Evolutionary conservation across 164 flowering plant genomes (phyloP).

Genomic region (Tinospora cordifolia): DNA sequence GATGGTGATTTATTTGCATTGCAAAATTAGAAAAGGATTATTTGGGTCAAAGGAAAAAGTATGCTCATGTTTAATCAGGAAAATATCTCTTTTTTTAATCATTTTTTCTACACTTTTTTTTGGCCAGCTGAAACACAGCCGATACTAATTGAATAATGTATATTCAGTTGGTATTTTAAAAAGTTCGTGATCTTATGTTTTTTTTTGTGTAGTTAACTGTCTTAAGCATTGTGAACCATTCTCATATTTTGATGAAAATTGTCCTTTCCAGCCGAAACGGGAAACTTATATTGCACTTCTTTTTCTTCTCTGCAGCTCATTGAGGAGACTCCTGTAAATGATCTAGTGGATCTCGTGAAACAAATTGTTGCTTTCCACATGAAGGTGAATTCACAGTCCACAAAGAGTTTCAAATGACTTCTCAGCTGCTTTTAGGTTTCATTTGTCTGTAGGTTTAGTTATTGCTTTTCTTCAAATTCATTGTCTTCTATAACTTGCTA

Average conservation of each 20-base stretch:
- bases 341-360: slow-evolving; percentile 83
- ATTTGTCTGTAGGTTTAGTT: neutral
- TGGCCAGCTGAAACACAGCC: neutral
- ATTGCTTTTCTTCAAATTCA: neutral
- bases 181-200: neutral
- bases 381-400: slow-evolving; percentile 52
- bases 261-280: no score
- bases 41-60: neutral
- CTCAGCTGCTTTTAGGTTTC: neutral
- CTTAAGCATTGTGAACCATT: neutral
- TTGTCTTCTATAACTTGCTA: neutral
- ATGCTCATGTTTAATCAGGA: neutral
- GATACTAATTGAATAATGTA: neutral
- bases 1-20: neutral
- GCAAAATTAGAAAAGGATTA: slow-evolving; percentile 1
- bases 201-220: neutral
- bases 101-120: neutral
- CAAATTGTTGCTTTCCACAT: slow-evolving; percentile 95
- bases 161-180: neutral
- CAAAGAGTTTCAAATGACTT: neutral
- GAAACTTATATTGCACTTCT: neutral
- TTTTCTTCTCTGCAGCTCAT: slow-evolving; percentile 30
- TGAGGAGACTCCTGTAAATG: slow-evolving; percentile 72
- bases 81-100: neutral
- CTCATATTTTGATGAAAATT: no score